Conservation (phyloP, 2,329 filamentous ascomycete species). For the Ophioceras dolichostomum region DNA sequence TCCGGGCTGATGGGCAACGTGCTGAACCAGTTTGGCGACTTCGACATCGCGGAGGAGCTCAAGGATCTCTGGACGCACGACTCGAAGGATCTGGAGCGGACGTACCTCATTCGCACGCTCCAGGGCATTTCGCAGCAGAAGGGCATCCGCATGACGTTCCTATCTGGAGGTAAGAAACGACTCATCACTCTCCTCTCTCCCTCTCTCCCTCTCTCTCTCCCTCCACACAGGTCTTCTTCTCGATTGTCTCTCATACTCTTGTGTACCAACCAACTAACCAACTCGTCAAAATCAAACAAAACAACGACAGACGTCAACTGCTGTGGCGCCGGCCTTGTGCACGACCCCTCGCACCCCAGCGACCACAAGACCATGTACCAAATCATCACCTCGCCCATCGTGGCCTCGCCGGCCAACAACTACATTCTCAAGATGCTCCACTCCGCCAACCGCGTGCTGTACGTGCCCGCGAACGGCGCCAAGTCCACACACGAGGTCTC, state of each 20-base stretch:
- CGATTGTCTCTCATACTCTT: not conserved
- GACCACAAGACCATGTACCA: conserved; percentile 99
- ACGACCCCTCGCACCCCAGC: conserved; percentile 80
- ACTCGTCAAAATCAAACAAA: too few species aligned
- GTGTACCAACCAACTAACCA: not conserved
- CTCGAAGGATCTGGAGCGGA: conserved; percentile 91
- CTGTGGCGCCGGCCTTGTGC: conserved; percentile 83
- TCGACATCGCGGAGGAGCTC: conserved; percentile 87
- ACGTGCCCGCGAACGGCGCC: conserved; percentile 80
- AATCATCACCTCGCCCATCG: conserved; percentile 77
- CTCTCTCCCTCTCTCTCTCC: not conserved
- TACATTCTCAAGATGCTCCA: conserved; percentile 94
- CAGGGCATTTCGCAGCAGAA: conserved; percentile 95
- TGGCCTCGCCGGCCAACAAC: conserved; percentile 71
- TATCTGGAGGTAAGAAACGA: conserved; percentile 70
- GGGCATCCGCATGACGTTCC: conserved; percentile 89
- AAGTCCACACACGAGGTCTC: conserved; percentile 60
- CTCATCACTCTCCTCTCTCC: too few species aligned
- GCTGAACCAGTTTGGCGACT: conserved; percentile 89
- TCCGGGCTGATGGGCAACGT: conserved; percentile 91
- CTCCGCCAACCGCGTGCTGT: conserved; percentile 74
- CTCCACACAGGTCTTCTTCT: too few species aligned
- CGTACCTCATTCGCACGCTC: conserved; percentile 88
- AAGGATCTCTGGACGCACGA: conserved; percentile 98
- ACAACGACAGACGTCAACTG: conserved; percentile 60